Conservation (phyloP, 345 rosid genomes). For the Salix arbutifolia region DNA sequence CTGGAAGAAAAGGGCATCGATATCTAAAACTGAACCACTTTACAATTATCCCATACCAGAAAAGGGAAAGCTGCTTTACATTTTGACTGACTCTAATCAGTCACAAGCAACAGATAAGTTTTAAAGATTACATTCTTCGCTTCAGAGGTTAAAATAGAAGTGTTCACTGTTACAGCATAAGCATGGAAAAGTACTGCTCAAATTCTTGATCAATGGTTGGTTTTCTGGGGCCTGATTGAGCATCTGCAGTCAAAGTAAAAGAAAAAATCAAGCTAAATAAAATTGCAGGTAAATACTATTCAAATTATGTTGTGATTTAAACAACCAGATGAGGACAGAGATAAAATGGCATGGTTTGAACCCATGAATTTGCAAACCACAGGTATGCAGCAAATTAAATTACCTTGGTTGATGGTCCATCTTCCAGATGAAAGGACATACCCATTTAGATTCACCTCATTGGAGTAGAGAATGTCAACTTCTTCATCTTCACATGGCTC, state of each 20-base stretch:
- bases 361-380: neutral
- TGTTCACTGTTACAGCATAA: slow-evolving; percentile 49
- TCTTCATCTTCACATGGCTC: slow-evolving; percentile 47
- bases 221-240: slow-evolving; percentile 34
- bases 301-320: neutral
- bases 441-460: slow-evolving; percentile 30
- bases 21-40: neutral
- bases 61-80: neutral
- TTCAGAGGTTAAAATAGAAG: neutral
- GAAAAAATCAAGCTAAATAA: neutral
- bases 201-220: slow-evolving; percentile 94
- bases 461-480: slow-evolving; percentile 31
- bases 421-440: slow-evolving; percentile 68
- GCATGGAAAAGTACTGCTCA: slow-evolving; percentile 76
- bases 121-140: neutral
- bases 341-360: neutral
- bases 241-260: slow-evolving; percentile 38
- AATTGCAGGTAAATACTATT: neutral
- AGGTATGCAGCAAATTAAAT: neutral
- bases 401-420: slow-evolving; percentile 65
- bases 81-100: neutral
- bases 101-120: neutral
- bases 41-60: neutral
- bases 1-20: neutral
- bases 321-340: neutral